Conservation (phyloP, 1,284 basidiomycete genomes). For the Cutaneotrichosporon mucoides region DNA sequence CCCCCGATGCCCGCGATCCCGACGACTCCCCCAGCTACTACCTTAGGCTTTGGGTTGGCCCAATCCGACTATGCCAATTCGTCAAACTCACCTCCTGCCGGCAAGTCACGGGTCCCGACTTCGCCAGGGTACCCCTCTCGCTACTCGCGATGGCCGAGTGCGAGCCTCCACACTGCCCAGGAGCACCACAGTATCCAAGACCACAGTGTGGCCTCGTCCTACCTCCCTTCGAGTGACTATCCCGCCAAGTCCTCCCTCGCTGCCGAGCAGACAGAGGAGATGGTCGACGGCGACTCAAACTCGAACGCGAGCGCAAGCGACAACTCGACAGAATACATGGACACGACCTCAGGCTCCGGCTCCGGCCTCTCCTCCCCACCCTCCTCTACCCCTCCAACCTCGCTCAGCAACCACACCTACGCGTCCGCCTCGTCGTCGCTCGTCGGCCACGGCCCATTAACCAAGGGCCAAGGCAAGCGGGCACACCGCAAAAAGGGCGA, state of each 20-base stretch:
- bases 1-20: no score
- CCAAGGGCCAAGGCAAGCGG: neutral
- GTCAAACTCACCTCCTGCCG: neutral
- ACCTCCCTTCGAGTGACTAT: no score
- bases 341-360: neutral
- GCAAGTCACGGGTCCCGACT: neutral
- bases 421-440: neutral
- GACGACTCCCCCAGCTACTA: no score
- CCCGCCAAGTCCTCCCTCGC: no score
- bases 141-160: neutral
- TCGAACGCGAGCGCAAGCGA: no score
- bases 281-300: no score
- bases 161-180: neutral
- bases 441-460: neutral
- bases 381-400: neutral
- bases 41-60: no score
- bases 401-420: neutral
- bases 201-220: no score
- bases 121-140: neutral
- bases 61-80: no score
- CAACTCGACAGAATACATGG: no score
- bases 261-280: no score
- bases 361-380: neutral
- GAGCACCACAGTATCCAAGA: no score
- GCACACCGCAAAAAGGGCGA: neutral